A percentile compares a stretch with the other conserved stretches of the same genome.
phyloP scores from a whole-genome alignment of 2,329 filamentous ascomycete species.

The Tolypocladium capitatum region DNA sequence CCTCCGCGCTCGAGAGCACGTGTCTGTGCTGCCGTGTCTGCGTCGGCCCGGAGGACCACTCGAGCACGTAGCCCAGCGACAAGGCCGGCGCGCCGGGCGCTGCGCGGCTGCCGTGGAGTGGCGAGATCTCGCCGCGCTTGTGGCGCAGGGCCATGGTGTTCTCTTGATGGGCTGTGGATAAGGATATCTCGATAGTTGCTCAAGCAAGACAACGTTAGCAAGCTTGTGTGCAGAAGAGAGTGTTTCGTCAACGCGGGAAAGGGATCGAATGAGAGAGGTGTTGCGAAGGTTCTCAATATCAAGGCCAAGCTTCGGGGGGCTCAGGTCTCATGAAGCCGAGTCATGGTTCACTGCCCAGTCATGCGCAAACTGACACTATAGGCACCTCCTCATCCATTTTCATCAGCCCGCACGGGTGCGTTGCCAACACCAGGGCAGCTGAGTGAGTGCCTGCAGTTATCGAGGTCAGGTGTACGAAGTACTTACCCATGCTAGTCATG shows the following conservation, averaged over 20 bases:
- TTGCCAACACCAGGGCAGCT: background rate
- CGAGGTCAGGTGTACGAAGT: background rate
- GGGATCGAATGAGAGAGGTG: background rate
- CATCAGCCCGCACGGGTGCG: background rate
- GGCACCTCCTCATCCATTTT: background rate
- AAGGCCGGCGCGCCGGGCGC: background rate
- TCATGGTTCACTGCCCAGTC: background rate
- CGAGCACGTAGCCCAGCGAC: conserved; percentile 7
- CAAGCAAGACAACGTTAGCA: background rate
- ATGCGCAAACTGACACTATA: background rate
- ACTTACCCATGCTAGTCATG: background rate
- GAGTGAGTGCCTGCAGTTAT: background rate
- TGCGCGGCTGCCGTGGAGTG: background rate
- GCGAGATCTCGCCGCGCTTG: background rate
- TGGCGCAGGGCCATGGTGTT: background rate
- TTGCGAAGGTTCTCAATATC: background rate
- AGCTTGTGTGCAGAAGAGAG: background rate
- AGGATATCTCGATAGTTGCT: background rate
- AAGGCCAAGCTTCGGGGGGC: background rate
- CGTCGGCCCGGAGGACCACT: conserved; percentile 3
- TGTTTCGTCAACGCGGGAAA: background rate
- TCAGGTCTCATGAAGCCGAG: background rate
- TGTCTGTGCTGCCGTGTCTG: conserved; percentile 3
- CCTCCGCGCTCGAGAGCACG: conserved; percentile 2
- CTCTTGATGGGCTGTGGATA: too few species aligned